phyloP scores from a whole-genome alignment of 805 yeast genomes.

The Candida yuanshanica region DNA sequence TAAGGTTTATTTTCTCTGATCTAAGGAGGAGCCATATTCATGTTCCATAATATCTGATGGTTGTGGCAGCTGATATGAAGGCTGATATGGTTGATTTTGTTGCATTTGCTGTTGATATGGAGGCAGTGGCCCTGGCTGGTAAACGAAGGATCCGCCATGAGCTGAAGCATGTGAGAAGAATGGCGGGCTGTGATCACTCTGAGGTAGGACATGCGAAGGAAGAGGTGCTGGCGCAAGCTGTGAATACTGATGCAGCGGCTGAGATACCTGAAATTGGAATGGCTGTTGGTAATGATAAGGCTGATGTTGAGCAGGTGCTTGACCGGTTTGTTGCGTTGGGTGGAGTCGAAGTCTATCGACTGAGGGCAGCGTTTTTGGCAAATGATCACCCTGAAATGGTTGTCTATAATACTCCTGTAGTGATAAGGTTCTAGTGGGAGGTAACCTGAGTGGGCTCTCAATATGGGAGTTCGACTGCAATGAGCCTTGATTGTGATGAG shows the following conservation, averaged over 20 bases:
- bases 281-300: constrained; percentile 7
- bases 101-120: not conserved
- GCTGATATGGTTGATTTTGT: not conserved
- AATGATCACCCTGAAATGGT: no score
- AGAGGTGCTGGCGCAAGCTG: no score
- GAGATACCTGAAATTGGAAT: not conserved
- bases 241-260: no score
- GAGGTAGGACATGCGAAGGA: no score
- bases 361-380: no score
- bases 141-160: not conserved
- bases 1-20: not conserved
- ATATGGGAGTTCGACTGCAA: not conserved
- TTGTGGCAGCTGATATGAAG: not conserved
- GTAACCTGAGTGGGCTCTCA: no score
- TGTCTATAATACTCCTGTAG: no score
- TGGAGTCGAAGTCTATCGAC: no score
- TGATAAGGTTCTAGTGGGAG: no score
- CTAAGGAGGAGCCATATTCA: not conserved
- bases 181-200: no score
- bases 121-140: no score
- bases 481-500: not conserved
- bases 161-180: no score
- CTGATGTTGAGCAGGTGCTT: not conserved
- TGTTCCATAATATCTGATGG: not conserved
- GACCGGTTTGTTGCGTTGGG: not conserved